Percentiles rank a stretch among this genome's conserved stretches.
These are phyloP conservation scores for Cladosporium cucumerinum DNA, from an alignment of 2,329 filamentous ascomycete genomes.

Conservation along the genomic window DNA sequence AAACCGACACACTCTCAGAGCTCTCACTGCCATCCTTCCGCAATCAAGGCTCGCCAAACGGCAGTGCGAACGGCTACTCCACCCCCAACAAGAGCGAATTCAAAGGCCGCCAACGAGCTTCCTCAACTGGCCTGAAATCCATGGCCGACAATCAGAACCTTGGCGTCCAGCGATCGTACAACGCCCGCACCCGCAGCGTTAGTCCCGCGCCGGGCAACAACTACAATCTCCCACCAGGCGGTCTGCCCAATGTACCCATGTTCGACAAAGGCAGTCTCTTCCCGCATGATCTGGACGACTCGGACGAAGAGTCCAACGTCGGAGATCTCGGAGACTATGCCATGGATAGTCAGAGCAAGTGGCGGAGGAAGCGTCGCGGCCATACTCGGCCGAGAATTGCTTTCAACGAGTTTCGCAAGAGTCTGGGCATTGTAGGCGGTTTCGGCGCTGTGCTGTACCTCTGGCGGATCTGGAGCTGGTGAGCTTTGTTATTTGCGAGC, in stretches of 20 bases:
- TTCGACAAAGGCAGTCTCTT: conserved; percentile 45
- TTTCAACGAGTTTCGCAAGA: conserved; percentile 59
- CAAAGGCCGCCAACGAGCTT: conserved; percentile 32
- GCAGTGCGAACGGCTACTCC: conserved; percentile 25
- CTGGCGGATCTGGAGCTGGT: conserved; percentile 9
- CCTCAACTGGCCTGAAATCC: conserved; percentile 29
- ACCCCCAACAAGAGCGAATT: conserved; percentile 23
- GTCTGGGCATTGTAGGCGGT: conserved; percentile 55
- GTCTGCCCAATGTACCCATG: conserved; percentile 30
- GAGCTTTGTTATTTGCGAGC: not conserved
- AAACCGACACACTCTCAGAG: conserved; percentile 6
- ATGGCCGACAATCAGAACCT: conserved; percentile 27
- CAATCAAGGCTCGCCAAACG: conserved; percentile 17
- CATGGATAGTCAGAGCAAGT: conserved; percentile 31
- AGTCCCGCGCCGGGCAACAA: conserved; percentile 33
- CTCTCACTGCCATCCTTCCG: conserved; percentile 20
- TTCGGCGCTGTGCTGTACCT: not conserved
- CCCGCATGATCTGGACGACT: conserved; percentile 30
- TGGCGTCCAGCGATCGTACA: conserved; percentile 31
- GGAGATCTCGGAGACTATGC: conserved; percentile 27
- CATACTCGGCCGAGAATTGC: conserved; percentile 47
- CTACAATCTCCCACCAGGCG: conserved; percentile 28
- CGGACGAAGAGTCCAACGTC: conserved; percentile 23
- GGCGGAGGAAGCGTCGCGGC: conserved; percentile 27
- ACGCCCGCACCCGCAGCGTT: conserved; percentile 38